A percentile compares a stretch with the other conserved stretches of the same genome.
Conservation (phyloP, 139 green algal species). For the Closterium sp. region DNA sequence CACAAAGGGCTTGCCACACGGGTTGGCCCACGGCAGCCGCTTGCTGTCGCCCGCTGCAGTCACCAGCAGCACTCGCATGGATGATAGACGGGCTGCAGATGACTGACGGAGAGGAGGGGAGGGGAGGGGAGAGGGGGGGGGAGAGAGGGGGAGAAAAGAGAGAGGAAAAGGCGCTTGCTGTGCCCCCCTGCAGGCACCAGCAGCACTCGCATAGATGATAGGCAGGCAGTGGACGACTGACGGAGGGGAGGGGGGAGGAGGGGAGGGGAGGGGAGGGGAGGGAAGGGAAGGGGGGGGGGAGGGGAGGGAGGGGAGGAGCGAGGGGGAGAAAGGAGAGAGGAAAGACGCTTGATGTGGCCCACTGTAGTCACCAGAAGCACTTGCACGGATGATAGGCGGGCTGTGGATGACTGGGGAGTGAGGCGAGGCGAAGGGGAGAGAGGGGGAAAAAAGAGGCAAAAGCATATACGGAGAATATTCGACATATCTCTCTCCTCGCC, state of each 20-base stretch:
- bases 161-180: too few species aligned
- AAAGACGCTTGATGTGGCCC: slow-evolving; percentile 48
- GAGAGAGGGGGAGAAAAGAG: not conserved
- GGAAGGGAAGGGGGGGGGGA: too few species aligned
- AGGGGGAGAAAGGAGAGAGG: too few species aligned
- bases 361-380: slow-evolving; percentile 50
- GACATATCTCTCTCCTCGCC: too few species aligned
- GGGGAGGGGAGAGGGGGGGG: not conserved
- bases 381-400: not conserved
- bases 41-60: slow-evolving; percentile 51
- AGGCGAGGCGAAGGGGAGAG: not conserved
- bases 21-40: slow-evolving; percentile 44
- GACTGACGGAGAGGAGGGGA: not conserved
- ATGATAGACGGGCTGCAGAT: not conserved
- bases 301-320: too few species aligned
- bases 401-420: not conserved
- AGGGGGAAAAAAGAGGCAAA: not conserved
- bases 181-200: not conserved
- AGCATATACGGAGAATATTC: too few species aligned
- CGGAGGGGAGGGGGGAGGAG: too few species aligned
- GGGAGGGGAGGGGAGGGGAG: too few species aligned
- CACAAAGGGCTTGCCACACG: slow-evolving; percentile 45
- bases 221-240: not conserved
- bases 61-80: slow-evolving; percentile 32
- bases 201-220: not conserved